Percentiles rank a stretch among this genome's conserved stretches.
These are phyloP conservation scores for Yamadazyma triangularis DNA, from an alignment of 1,139 yeast species.

Conservation along the genomic window DNA sequence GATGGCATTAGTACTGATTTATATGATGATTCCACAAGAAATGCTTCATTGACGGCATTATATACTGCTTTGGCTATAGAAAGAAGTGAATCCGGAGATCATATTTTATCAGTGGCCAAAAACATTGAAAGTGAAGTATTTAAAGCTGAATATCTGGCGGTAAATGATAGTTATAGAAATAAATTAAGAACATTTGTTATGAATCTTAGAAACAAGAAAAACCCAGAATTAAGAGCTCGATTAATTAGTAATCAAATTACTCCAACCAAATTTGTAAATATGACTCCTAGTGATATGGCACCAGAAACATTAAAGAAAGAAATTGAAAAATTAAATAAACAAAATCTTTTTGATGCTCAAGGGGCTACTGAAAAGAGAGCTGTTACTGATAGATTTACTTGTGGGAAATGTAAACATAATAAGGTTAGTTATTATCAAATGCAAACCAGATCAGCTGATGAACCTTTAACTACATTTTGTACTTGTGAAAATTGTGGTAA, in stretches of 20 bases:
- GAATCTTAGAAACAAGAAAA: constrained; percentile 84
- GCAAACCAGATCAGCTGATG: constrained; percentile 98
- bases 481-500: constrained; percentile 97
- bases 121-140: constrained; percentile 73
- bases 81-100: constrained; percentile 48
- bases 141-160: constrained; percentile 51
- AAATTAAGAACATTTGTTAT: constrained; percentile 79
- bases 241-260: constrained; percentile 61
- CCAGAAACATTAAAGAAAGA: constrained; percentile 85
- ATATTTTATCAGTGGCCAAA: constrained; percentile 60
- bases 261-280: constrained; percentile 63
- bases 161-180: constrained; percentile 62
- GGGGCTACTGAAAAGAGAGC: constrained; percentile 98
- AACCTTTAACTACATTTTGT: constrained; percentile 95
- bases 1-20: constrained; percentile 74
- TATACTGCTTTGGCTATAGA: constrained; percentile 89
- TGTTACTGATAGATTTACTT: constrained; percentile 91
- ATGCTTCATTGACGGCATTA: constrained; percentile 76
- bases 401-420: constrained; percentile 97
- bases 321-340: constrained; percentile 78
- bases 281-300: constrained; percentile 93
- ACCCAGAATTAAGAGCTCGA: constrained; percentile 74
- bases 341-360: constrained; percentile 92
- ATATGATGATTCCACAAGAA: constrained; percentile 74
- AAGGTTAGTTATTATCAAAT: constrained; percentile 95